Evolutionary conservation across 2,329 filamentous ascomycete genomes (phyloP).

Genomic region (Stagonosporopsis tanaceti): DNA sequence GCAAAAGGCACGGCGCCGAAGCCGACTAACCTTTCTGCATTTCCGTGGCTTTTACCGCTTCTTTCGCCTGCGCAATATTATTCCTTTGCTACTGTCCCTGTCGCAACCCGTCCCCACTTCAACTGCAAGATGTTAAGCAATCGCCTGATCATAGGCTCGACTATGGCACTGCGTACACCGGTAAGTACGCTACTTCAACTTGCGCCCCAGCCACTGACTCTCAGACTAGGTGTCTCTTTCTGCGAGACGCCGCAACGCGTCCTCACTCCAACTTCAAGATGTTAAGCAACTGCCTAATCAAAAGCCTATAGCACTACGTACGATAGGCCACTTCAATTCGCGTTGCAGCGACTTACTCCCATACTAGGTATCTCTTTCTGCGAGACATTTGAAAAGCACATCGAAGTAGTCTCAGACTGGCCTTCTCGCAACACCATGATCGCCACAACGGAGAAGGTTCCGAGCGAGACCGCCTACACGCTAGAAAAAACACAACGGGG

Average conservation of each 20-base stretch:
- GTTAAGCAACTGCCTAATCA: conserved; percentile 8
- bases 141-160: too few relatives aligned
- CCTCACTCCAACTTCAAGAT: not conserved
- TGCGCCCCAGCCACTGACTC: too few relatives aligned
- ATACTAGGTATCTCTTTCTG: conserved; percentile 41
- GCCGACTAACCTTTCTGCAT: too few relatives aligned
- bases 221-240: too few relatives aligned
- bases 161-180: too few relatives aligned
- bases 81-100: too few relatives aligned
- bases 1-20: too few relatives aligned
- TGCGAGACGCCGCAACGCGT: too few relatives aligned
- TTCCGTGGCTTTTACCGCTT: too few relatives aligned
- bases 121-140: too few relatives aligned
- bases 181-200: too few relatives aligned
- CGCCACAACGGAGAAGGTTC: conserved; percentile 42
- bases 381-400: conserved; percentile 28
- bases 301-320: conserved; percentile 35
- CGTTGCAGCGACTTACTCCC: not conserved
- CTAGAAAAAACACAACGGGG: conserved; percentile 25
- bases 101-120: not conserved
- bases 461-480: conserved; percentile 32
- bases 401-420: conserved; percentile 40
- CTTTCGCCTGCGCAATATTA: not conserved
- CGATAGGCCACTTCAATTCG: not conserved
- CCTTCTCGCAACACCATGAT: conserved; percentile 31